phyloP scores from a whole-genome alignment of 176 grass and related monocot species.

The Saccharum spontaneum region DNA sequence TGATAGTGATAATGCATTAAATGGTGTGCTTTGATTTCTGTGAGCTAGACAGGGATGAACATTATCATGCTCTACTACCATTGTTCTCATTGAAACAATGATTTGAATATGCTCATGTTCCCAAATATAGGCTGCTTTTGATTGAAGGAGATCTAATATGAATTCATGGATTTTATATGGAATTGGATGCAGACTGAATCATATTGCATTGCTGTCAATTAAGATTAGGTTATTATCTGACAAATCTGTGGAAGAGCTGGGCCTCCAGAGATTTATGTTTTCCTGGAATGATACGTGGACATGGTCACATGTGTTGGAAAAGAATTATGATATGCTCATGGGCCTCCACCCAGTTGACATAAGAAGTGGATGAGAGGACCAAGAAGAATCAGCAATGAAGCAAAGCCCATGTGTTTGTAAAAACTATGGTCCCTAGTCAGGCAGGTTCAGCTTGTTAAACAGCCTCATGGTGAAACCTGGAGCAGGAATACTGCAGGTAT shows the following conservation, averaged over 20 bases:
- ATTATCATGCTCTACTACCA: not conserved
- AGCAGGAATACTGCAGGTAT: not conserved
- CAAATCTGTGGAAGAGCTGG: not conserved
- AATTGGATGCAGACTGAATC: not conserved
- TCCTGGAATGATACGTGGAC: constrained; percentile 46
- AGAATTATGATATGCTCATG: constrained; percentile 44
- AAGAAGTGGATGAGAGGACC: not conserved
- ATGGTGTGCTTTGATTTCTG: constrained; percentile 42
- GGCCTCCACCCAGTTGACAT: not conserved
- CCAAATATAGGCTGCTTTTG: not conserved
- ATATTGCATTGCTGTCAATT: not conserved
- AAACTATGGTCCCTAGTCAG: not conserved
- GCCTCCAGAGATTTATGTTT: constrained; percentile 28
- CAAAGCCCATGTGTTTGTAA: not conserved
- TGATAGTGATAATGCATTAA: constrained; percentile 42
- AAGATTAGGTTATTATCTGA: not conserved
- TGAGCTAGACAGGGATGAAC: not conserved
- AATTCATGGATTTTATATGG: not conserved
- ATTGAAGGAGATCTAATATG: not conserved
- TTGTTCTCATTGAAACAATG: constrained; percentile 1
- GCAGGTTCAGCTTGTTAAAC: not conserved
- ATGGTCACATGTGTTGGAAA: constrained; percentile 33
- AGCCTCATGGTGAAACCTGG: not conserved
- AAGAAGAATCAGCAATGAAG: not conserved
- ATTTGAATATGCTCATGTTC: not conserved